Percentiles rank a stretch among this genome's conserved stretches.
Evolutionary conservation across 805 yeast genomes (phyloP).

Genomic region (Millerozyma acaciae): DNA sequence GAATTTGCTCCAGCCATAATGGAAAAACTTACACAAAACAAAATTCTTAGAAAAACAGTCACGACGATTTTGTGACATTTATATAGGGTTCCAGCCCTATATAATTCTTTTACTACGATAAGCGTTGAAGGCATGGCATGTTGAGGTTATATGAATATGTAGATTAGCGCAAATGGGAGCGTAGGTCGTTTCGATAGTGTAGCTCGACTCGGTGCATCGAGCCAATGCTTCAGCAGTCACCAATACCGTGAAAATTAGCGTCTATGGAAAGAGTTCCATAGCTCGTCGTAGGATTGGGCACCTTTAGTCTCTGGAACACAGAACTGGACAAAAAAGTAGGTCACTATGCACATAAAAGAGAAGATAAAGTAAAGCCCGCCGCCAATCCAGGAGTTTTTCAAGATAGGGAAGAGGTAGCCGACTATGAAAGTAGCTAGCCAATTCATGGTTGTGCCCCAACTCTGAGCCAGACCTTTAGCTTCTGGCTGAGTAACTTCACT

Average conservation of each 20-base stretch:
- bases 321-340: conserved; percentile 44
- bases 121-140: too few relatives aligned
- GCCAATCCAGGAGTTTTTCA: conserved; percentile 57
- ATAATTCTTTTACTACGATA: too few relatives aligned
- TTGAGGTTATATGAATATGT: too few relatives aligned
- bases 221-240: too few relatives aligned
- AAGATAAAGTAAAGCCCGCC: conserved; percentile 77
- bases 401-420: conserved; percentile 76
- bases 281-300: conserved; percentile 54
- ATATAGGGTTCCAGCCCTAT: too few relatives aligned
- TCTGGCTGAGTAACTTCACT: conserved; percentile 83
- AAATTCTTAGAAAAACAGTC: conserved; percentile 2
- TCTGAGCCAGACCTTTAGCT: conserved; percentile 83
- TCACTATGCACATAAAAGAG: conserved; percentile 50
- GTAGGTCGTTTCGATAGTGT: too few relatives aligned
- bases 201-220: too few relatives aligned
- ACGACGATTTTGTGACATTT: too few relatives aligned
- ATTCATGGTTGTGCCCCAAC: conserved; percentile 86
- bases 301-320: conserved; percentile 79
- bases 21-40: conserved; percentile 6
- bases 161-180: too few relatives aligned
- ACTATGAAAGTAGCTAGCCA: conserved; percentile 86
- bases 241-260: too few relatives aligned
- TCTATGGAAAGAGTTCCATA: too few relatives aligned
- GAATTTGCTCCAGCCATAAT: conserved; percentile 3